Percentiles rank a stretch among this genome's conserved stretches.
Conservation (phyloP, 1,139 yeast species). For the Suhomyces guaymorum region DNA sequence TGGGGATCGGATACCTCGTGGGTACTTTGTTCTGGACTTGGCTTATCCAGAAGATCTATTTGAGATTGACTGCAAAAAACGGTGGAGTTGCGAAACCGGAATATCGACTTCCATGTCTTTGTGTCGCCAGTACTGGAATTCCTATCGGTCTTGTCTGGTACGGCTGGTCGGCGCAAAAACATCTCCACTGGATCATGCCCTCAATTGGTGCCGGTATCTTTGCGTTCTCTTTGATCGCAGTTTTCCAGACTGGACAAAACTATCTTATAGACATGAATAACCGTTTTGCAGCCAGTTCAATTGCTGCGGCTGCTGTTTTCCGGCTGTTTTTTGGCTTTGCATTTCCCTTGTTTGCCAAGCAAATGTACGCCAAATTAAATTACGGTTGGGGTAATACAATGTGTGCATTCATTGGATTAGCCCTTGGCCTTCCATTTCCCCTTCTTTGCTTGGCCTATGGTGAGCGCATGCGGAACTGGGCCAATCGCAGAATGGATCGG, state of each 20-base stretch:
- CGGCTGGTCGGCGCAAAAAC: constrained; percentile 62
- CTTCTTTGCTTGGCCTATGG: constrained; percentile 57
- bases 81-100: constrained; percentile 61
- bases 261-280: constrained; percentile 68
- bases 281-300: constrained; percentile 57
- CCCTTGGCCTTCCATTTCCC: constrained; percentile 66
- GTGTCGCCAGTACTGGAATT: constrained; percentile 46
- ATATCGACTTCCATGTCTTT: constrained; percentile 48
- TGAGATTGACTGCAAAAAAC: constrained; percentile 36
- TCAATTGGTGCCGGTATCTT: constrained; percentile 55
- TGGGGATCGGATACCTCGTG: constrained; percentile 51
- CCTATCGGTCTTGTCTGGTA: constrained; percentile 60
- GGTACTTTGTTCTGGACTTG: constrained; percentile 51
- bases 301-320: constrained; percentile 65
- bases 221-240: constrained; percentile 58
- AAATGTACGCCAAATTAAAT: constrained; percentile 46
- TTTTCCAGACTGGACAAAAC: constrained; percentile 60
- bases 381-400: constrained; percentile 71
- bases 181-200: constrained; percentile 58
- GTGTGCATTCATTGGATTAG: constrained; percentile 56
- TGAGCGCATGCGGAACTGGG: constrained; percentile 56
- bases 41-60: constrained; percentile 39
- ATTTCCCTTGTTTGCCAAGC: constrained; percentile 51
- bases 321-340: constrained; percentile 59
- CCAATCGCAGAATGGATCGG: constrained; percentile 45